These are phyloP conservation scores for Podaxis sp. DNA, from an alignment of 768 basidiomycete genomes.

Conservation along the genomic window DNA sequence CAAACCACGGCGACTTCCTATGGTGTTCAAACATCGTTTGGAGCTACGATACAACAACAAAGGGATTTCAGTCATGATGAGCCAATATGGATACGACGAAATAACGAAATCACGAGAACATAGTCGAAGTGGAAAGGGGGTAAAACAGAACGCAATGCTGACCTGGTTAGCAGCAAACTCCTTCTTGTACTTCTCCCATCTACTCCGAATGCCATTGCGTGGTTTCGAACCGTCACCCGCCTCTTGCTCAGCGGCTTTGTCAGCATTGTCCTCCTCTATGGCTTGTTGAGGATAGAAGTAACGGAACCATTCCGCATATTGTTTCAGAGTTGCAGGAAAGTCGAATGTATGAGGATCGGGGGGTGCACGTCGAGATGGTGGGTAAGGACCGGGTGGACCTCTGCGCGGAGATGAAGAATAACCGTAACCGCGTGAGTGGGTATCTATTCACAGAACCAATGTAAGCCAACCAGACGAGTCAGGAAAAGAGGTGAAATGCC, in stretches of 20 bases:
- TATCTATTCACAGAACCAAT: constrained; percentile 40
- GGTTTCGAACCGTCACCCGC: constrained; percentile 82
- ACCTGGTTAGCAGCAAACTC: constrained; percentile 88
- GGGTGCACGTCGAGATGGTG: constrained; percentile 60
- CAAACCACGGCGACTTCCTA: constrained; percentile 94
- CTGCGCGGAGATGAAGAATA: constrained; percentile 66
- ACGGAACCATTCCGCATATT: constrained; percentile 88
- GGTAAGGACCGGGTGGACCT: constrained; percentile 43
- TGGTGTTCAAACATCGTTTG: constrained; percentile 96
- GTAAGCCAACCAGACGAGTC: constrained; percentile 19
- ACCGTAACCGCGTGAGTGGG: constrained; percentile 63
- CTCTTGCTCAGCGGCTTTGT: constrained; percentile 82
- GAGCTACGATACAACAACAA: constrained; percentile 62
- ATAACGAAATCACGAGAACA: constrained; percentile 19
- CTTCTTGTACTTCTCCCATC: constrained; percentile 95
- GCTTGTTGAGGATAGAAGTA: constrained; percentile 74
- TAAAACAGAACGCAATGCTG: constrained; percentile 38
- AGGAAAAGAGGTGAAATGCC: constrained; percentile 19
- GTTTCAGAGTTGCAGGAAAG: constrained; percentile 78
- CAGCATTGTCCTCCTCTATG: constrained; percentile 77
- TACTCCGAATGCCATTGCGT: constrained; percentile 76
- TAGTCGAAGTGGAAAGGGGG: constrained; percentile 22
- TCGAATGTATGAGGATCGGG: constrained; percentile 82
- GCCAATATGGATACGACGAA: constrained; percentile 21
- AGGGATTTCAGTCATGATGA: constrained; percentile 31